A percentile compares a stretch with the other conserved stretches of the same genome.
Conservation (phyloP, 169 alveolate species). For the Cardiosporidium cionae region DNA sequence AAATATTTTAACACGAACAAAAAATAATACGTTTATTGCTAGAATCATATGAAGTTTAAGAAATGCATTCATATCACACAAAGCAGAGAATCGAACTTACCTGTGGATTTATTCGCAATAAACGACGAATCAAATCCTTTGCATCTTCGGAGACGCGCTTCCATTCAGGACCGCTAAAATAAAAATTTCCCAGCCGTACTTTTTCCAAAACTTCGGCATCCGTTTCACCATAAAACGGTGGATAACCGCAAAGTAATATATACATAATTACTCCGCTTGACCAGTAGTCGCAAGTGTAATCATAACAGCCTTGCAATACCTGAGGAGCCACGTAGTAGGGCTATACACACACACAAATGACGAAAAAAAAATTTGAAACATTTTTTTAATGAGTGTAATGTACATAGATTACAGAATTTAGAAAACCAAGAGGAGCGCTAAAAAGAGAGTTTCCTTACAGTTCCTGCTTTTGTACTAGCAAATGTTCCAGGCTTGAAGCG, state of each 20-base stretch:
- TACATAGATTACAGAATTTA: neutral
- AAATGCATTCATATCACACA: too few relatives aligned
- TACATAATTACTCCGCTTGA: slow-evolving; percentile 82
- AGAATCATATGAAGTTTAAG: too few relatives aligned
- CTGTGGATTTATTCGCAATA: slow-evolving; percentile 53
- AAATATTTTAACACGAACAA: neutral
- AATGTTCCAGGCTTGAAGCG: slow-evolving; percentile 43
- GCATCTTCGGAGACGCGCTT: slow-evolving; percentile 78
- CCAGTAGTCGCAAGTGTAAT: slow-evolving; percentile 88
- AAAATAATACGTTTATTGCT: too few relatives aligned
- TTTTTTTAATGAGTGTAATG: neutral
- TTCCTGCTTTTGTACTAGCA: slow-evolving; percentile 36
- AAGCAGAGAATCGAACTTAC: neutral
- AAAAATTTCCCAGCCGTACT: slow-evolving; percentile 38
- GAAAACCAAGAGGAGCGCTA: neutral
- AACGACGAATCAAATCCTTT: slow-evolving; percentile 72
- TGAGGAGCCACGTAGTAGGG: slow-evolving; percentile 96
- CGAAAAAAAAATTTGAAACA: neutral
- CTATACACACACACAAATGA: neutral
- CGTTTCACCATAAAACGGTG: slow-evolving; percentile 70
- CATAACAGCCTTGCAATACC: slow-evolving; percentile 82
- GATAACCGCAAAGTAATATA: slow-evolving; percentile 72
- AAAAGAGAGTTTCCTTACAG: slow-evolving; percentile 5
- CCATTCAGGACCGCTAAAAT: slow-evolving; percentile 68
- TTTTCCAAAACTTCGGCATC: slow-evolving; percentile 60